Evolutionary conservation across 2,329 filamentous ascomycete genomes (phyloP).

Genomic region (Trichoderma sp.): DNA sequence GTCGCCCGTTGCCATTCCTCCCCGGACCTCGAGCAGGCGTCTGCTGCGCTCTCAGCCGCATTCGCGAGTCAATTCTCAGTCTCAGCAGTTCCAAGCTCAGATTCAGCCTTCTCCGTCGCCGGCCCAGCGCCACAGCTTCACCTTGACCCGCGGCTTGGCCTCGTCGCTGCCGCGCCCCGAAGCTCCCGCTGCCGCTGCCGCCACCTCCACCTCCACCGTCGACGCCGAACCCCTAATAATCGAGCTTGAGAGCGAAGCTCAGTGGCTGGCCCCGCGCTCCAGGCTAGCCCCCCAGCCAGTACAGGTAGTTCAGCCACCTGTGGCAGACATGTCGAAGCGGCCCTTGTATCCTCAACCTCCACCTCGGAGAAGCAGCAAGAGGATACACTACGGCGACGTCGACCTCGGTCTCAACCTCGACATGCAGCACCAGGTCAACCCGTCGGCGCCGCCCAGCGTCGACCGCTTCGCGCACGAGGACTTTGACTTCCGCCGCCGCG

Average conservation of each 20-base stretch:
- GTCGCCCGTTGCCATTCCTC: no score
- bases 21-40: no score
- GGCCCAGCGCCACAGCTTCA: conserved; percentile 32
- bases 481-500: conserved; percentile 53
- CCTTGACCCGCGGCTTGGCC: conserved; percentile 27
- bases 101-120: conserved; percentile 19
- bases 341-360: conserved; percentile 20
- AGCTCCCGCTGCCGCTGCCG: conserved; percentile 42
- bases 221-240: conserved; percentile 54
- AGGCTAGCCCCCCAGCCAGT: neutral
- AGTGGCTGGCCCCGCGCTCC: conserved; percentile 53
- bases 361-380: conserved; percentile 18
- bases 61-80: conserved; percentile 11
- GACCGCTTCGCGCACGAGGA: conserved; percentile 58
- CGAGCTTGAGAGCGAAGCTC: conserved; percentile 48
- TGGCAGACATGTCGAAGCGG: neutral
- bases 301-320: neutral
- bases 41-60: neutral
- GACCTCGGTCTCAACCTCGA: no score
- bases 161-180: conserved; percentile 29
- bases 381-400: conserved; percentile 30
- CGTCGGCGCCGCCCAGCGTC: conserved; percentile 50
- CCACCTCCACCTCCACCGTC: no score
- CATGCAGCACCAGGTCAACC: conserved; percentile 41
- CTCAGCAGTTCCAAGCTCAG: conserved; percentile 65